phyloP scores from a whole-genome alignment of 2,329 filamentous ascomycete species.

The Aureobasidium subglaciale region DNA sequence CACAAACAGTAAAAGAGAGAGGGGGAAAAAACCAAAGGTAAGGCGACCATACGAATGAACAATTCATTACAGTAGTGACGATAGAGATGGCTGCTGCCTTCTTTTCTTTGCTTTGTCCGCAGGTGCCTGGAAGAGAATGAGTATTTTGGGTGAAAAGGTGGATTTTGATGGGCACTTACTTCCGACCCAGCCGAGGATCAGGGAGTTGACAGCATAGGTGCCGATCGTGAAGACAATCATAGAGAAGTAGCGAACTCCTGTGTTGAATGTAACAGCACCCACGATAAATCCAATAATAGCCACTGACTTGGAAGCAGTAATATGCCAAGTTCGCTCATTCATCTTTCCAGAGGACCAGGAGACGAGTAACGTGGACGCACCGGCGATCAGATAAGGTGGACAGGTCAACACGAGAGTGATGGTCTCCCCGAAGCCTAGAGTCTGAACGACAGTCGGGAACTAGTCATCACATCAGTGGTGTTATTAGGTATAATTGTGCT shows the following conservation, averaged over 20 bases:
- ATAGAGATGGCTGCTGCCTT: slow-evolving; percentile 43
- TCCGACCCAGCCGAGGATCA: slow-evolving; percentile 44
- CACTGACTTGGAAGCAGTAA: slow-evolving; percentile 30
- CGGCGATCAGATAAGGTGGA: slow-evolving; percentile 29
- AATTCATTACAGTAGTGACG: slow-evolving; percentile 43
- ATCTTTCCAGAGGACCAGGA: slow-evolving; percentile 31
- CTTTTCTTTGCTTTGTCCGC: slow-evolving; percentile 45
- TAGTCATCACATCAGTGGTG: background rate
- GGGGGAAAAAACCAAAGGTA: too few relatives aligned
- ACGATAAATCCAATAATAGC: slow-evolving; percentile 34
- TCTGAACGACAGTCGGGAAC: slow-evolving; percentile 40
- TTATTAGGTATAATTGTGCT: background rate
- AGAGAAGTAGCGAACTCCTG: slow-evolving; percentile 28
- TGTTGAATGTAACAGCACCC: slow-evolving; percentile 31
- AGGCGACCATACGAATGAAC: slow-evolving; percentile 45
- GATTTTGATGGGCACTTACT: too few relatives aligned
- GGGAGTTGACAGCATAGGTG: slow-evolving; percentile 41
- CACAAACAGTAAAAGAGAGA: too few relatives aligned
- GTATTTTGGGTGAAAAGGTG: too few relatives aligned
- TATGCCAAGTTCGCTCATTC: slow-evolving; percentile 37
- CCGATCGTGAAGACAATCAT: slow-evolving; percentile 23
- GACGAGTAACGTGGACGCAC: slow-evolving; percentile 25
- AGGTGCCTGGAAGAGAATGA: too few relatives aligned
- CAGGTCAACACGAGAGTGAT: slow-evolving; percentile 46
- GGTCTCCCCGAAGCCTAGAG: slow-evolving; percentile 42